phyloP scores from a whole-genome alignment of 2,329 filamentous ascomycete species.

The Xylaria arbuscula region DNA sequence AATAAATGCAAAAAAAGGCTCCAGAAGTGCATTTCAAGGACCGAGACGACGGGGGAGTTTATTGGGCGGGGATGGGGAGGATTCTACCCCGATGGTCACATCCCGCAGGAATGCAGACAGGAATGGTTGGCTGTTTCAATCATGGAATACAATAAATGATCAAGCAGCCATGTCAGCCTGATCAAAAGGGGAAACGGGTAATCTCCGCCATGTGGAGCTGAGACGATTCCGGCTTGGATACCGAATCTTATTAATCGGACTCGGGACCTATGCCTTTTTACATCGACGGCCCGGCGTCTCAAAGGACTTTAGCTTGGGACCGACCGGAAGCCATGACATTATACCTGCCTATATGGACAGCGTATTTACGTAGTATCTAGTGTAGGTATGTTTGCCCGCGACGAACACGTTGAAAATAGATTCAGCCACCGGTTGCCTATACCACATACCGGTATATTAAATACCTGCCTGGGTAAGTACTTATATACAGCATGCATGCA shows the following conservation, averaged over 20 bases:
- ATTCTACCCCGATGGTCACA: conserved; percentile 28
- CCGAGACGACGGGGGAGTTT: not conserved
- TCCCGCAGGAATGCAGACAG: conserved; percentile 22
- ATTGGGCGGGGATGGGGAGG: conserved; percentile 21
- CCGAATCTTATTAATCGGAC: conserved; percentile 21
- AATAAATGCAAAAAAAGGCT: not conserved
- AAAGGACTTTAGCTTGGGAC: conserved; percentile 32
- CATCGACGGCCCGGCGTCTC: conserved; percentile 30
- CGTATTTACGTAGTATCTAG: not conserved
- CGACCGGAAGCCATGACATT: not conserved
- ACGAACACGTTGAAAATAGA: not conserved
- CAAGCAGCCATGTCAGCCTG: conserved; percentile 17
- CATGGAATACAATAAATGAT: conserved; percentile 20
- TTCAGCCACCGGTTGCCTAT: conserved; percentile 9
- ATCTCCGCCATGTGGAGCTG: conserved; percentile 34
- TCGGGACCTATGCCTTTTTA: conserved; percentile 9
- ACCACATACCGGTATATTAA: not conserved
- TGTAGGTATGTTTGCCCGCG: not conserved
- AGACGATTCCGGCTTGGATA: conserved; percentile 26
- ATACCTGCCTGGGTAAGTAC: too few relatives aligned
- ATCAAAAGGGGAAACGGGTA: conserved; percentile 36
- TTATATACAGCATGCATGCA: conserved; percentile 1
- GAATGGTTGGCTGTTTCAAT: conserved; percentile 12
- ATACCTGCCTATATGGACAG: not conserved
- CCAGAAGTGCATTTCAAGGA: conserved; percentile 14